Conservation (phyloP, 352 stramenopile species). For the Globisporangium perplexum region DNA sequence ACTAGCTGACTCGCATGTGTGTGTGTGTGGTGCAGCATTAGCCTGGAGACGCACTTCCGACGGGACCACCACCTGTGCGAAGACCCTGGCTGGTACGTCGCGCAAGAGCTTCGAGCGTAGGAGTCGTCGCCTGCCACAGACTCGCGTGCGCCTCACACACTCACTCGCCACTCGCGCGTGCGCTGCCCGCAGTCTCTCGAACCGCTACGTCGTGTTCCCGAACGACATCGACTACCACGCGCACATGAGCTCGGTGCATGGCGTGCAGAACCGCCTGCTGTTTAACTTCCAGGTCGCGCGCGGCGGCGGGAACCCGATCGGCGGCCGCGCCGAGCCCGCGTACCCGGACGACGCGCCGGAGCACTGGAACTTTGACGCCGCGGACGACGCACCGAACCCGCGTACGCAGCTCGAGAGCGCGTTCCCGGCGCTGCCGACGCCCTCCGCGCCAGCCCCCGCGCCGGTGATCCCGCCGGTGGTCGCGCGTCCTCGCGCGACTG, state of each 20-base stretch:
- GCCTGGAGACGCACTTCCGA: conserved; percentile 82
- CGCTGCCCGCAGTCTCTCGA: conserved; percentile 40
- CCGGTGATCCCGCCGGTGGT: conserved; percentile 40
- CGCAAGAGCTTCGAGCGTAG: conserved; percentile 8
- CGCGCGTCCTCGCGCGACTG: conserved; percentile 16
- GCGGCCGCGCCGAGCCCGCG: conserved; percentile 15
- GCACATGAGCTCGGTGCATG: conserved; percentile 79
- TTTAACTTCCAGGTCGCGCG: conserved; percentile 74
- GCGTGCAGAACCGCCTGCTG: conserved; percentile 59
- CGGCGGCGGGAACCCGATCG: conserved; percentile 48
- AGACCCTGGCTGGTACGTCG: conserved; percentile 62
- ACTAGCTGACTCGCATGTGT: no score
- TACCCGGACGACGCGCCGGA: conserved; percentile 40
- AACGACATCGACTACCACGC: conserved; percentile 86
- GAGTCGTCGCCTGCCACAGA: no score
- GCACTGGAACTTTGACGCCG: conserved; percentile 50
- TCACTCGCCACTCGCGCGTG: neutral
- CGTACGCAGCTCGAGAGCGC: conserved; percentile 38
- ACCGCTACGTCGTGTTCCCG: conserved; percentile 83
- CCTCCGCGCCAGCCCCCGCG: conserved; percentile 28
- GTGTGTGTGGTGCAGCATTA: conserved; percentile 33
- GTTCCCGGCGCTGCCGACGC: conserved; percentile 56
- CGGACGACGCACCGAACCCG: conserved; percentile 20
- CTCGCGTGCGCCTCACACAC: no score
- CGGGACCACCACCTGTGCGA: conserved; percentile 83